Conservation (phyloP, 139 green algal species). For the Tetraselmis chui region DNA sequence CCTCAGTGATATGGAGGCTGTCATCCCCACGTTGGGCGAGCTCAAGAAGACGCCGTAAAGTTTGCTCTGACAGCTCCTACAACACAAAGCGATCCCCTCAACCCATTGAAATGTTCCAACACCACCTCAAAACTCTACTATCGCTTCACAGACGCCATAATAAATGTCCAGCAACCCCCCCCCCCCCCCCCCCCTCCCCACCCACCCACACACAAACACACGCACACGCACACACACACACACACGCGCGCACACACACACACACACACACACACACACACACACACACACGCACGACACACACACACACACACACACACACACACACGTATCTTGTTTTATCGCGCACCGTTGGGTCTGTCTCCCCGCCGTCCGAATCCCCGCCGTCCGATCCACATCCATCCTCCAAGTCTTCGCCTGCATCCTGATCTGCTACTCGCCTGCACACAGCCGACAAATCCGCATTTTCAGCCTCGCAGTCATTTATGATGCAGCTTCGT, state of each 20-base stretch:
- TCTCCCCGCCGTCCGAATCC: not conserved
- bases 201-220: no score
- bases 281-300: no score
- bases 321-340: not conserved
- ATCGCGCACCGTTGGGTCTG: not conserved
- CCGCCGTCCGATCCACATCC: not conserved
- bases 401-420: not conserved
- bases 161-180: no score
- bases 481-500: no score
- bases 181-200: no score
- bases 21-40: not conserved
- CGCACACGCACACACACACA: no score
- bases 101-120: no score
- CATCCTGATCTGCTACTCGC: not conserved
- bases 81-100: not conserved
- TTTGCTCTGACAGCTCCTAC: slow-evolving; percentile 22
- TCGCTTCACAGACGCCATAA: not conserved
- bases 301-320: no score
- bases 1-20: slow-evolving; percentile 25
- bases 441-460: not conserved
- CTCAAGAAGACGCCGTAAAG: slow-evolving; percentile 29
- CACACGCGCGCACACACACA: no score
- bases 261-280: no score
- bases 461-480: not conserved
- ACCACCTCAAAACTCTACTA: no score